A percentile compares a stretch with the other conserved stretches of the same genome.
Evolutionary conservation across 2,329 filamentous ascomycete genomes (phyloP).

Genomic region (Pyricularia sp.): DNA sequence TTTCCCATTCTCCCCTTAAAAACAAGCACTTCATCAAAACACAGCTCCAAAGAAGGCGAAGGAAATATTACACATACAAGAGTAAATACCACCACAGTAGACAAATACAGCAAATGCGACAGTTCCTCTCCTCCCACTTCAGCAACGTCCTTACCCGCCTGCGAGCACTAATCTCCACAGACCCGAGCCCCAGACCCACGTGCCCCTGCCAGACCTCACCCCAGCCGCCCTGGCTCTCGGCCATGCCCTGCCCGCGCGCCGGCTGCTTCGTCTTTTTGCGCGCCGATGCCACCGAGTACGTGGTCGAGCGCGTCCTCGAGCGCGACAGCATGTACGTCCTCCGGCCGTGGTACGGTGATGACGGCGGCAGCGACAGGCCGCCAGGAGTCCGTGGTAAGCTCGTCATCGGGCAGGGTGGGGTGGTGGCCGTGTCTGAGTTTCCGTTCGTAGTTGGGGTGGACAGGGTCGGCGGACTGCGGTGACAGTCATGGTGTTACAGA

Average conservation of each 20-base stretch:
- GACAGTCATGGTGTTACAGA: not conserved
- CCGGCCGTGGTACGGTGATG: not conserved
- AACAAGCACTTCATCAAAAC: not conserved
- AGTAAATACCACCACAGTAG: no score
- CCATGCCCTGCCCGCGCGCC: not conserved
- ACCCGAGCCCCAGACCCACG: not conserved
- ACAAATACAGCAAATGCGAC: not conserved
- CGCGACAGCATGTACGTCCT: not conserved
- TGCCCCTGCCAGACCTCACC: not conserved
- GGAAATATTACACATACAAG: not conserved
- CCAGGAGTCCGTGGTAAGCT: not conserved
- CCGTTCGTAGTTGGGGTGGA: not conserved
- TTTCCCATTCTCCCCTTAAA: not conserved
- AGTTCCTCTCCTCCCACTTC: not conserved
- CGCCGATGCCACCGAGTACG: not conserved
- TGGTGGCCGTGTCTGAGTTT: not conserved
- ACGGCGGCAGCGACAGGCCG: not conserved
- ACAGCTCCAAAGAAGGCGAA: not conserved
- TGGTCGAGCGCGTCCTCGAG: not conserved
- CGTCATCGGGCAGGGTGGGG: not conserved
- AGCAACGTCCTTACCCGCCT: not conserved
- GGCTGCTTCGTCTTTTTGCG: conserved; percentile 1
- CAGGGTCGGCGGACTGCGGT: not conserved
- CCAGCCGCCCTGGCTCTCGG: not conserved
- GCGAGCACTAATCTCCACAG: not conserved